Percentiles rank a stretch among this genome's conserved stretches.
These are phyloP conservation scores for Boletus sp. DNA, from an alignment of 1,284 basidiomycete genomes.

Conservation along the genomic window DNA sequence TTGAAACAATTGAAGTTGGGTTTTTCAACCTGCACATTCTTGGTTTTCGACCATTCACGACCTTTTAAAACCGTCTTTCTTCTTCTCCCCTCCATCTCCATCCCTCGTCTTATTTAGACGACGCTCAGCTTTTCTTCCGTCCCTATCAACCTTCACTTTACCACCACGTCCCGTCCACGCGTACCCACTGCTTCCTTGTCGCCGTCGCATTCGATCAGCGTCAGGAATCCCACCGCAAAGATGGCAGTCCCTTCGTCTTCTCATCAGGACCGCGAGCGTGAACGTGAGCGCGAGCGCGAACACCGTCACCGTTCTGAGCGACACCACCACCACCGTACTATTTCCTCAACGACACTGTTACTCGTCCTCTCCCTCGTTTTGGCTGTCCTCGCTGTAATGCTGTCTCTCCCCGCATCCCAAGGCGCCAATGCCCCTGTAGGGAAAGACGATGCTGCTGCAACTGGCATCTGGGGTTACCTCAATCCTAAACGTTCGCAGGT, in stretches of 20 bases:
- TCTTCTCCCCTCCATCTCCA: constrained; percentile 11
- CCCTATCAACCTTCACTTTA: constrained; percentile 39
- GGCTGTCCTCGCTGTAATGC: constrained; percentile 79
- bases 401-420: constrained; percentile 63
- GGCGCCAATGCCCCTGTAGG: constrained; percentile 28
- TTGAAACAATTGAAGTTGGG: constrained; percentile 28
- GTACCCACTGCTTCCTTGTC: constrained; percentile 65
- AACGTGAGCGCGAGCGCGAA: constrained; percentile 50
- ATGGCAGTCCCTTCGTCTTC: constrained; percentile 85
- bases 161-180: constrained; percentile 60
- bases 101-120: constrained; percentile 22
- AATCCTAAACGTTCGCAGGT: constrained; percentile 76
- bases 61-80: constrained; percentile 8
- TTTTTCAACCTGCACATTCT: constrained; percentile 32
- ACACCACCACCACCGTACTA: constrained; percentile 76
- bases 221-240: constrained; percentile 46
- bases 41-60: constrained; percentile 8
- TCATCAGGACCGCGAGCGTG: constrained; percentile 61
- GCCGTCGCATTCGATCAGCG: constrained; percentile 62
- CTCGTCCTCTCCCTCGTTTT: constrained; percentile 78
- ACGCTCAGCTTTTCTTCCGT: background rate
- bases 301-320: constrained; percentile 51
- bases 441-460: constrained; percentile 40
- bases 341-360: constrained; percentile 82
- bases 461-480: constrained; percentile 64